Evolutionary conservation across 805 yeast genomes (phyloP).

Genomic region (Zygosaccharomyces bisporus): DNA sequence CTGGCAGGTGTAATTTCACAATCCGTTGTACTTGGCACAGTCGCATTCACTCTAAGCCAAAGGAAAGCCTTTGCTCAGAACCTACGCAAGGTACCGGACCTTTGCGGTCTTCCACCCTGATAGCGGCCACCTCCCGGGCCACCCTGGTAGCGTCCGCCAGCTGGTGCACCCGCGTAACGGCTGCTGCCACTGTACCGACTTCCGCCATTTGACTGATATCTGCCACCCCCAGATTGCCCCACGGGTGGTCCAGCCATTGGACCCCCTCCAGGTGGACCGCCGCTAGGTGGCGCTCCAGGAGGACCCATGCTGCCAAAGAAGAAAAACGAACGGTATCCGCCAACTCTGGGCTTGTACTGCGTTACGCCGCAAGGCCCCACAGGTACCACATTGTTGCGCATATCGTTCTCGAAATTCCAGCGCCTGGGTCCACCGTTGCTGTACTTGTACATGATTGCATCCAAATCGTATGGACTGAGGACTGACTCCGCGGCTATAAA

Average conservation of each 20-base stretch:
- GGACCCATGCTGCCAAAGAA: conserved; percentile 28
- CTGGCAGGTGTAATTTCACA: no score
- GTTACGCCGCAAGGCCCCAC: conserved; percentile 49
- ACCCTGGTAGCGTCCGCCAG: neutral
- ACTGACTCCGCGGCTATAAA: conserved; percentile 59
- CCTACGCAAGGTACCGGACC: conserved; percentile 6
- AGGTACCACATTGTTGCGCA: conserved; percentile 39
- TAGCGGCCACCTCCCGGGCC: conserved; percentile 3
- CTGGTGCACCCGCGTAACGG: neutral
- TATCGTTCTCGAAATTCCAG: conserved; percentile 34
- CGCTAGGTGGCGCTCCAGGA: neutral
- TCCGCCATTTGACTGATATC: conserved; percentile 7
- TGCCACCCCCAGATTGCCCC: neutral
- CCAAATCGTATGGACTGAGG: conserved; percentile 66
- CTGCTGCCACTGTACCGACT: conserved; percentile 12
- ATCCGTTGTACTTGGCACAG: neutral
- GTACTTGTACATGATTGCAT: conserved; percentile 50
- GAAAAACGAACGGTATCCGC: conserved; percentile 49
- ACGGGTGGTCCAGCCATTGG: neutral
- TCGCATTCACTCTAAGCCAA: no score
- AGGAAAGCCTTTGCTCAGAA: neutral
- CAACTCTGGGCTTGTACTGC: conserved; percentile 45
- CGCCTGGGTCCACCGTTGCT: conserved; percentile 34
- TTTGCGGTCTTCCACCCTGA: conserved; percentile 6
- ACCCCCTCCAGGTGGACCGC: no score